phyloP scores from a whole-genome alignment of 2,329 filamentous ascomycete genomes.

The Fusarium tjaetaba region DNA sequence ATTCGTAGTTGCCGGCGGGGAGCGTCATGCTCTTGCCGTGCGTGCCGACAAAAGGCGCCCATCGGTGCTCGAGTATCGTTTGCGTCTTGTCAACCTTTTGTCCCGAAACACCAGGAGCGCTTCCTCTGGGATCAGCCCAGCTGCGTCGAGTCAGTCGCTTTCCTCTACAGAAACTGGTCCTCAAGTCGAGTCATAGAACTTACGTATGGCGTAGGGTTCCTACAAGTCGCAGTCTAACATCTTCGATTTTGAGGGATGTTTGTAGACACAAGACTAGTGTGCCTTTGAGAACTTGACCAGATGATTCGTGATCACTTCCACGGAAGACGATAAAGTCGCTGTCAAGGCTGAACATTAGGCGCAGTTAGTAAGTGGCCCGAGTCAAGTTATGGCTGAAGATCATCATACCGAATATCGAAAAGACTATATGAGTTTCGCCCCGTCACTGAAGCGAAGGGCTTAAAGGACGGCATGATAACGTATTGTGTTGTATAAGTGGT shows the following conservation, averaged over 20 bases:
- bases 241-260: slow-evolving; percentile 74
- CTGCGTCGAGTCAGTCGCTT: slow-evolving; percentile 46
- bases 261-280: slow-evolving; percentile 78
- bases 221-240: slow-evolving; percentile 76
- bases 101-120: slow-evolving; percentile 66
- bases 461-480: slow-evolving; percentile 64
- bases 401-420: slow-evolving; percentile 67
- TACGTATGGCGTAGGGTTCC: slow-evolving; percentile 75
- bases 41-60: slow-evolving; percentile 70
- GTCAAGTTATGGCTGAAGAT: neutral
- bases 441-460: slow-evolving; percentile 63
- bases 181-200: slow-evolving; percentile 46
- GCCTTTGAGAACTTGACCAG: slow-evolving; percentile 79
- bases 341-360: slow-evolving; percentile 66
- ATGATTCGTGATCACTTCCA: slow-evolving; percentile 77
- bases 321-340: slow-evolving; percentile 83
- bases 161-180: slow-evolving; percentile 2
- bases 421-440: slow-evolving; percentile 62
- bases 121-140: slow-evolving; percentile 63
- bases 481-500: slow-evolving; percentile 21
- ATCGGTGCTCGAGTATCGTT: slow-evolving; percentile 74
- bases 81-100: slow-evolving; percentile 68
- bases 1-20: slow-evolving; percentile 82
- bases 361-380: slow-evolving; percentile 4
- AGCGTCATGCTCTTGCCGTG: slow-evolving; percentile 69